These are phyloP conservation scores for Nissolia schottii DNA, from an alignment of 306 rosid genomes.

Conservation along the genomic window DNA sequence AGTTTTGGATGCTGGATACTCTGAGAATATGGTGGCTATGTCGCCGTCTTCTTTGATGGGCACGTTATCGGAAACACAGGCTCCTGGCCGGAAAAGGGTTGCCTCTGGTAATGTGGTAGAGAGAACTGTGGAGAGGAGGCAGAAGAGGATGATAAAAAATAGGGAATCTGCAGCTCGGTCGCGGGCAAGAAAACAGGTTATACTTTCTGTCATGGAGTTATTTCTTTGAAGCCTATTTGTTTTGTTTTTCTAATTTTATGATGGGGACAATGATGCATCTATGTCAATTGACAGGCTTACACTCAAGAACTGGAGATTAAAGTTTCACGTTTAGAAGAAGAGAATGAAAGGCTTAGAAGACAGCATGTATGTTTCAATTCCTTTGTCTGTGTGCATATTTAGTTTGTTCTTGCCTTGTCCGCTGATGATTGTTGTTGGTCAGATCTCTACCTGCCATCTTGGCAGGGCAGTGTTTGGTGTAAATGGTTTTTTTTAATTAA, in stretches of 20 bases:
- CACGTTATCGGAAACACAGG: constrained; percentile 62
- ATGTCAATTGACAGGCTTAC: constrained; percentile 68
- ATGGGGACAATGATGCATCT: constrained; percentile 1
- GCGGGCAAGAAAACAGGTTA: constrained; percentile 94
- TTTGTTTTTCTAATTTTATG: background rate
- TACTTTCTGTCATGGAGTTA: background rate
- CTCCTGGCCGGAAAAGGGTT: constrained; percentile 72
- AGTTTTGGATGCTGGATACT: constrained; percentile 58
- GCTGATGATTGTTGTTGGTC: constrained; percentile 12
- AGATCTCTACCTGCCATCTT: background rate
- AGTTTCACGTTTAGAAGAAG: constrained; percentile 85
- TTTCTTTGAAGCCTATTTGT: background rate
- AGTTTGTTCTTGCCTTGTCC: constrained; percentile 8
- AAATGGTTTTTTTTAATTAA: background rate
- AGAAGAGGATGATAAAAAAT: constrained; percentile 95
- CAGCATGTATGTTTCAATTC: constrained; percentile 52
- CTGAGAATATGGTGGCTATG: constrained; percentile 51
- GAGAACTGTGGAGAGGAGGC: constrained; percentile 90
- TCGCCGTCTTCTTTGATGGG: constrained; percentile 71
- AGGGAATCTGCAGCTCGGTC: constrained; percentile 99
- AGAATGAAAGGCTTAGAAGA: constrained; percentile 86
- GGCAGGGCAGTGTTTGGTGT: constrained; percentile 1
- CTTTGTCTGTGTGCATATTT: constrained; percentile 12
- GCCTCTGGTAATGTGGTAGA: constrained; percentile 63
- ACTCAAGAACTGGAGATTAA: constrained; percentile 89